Base-by-base conservation (phyloP, 148 eudicot genomes). In the Polygonum aviculare region DNA sequence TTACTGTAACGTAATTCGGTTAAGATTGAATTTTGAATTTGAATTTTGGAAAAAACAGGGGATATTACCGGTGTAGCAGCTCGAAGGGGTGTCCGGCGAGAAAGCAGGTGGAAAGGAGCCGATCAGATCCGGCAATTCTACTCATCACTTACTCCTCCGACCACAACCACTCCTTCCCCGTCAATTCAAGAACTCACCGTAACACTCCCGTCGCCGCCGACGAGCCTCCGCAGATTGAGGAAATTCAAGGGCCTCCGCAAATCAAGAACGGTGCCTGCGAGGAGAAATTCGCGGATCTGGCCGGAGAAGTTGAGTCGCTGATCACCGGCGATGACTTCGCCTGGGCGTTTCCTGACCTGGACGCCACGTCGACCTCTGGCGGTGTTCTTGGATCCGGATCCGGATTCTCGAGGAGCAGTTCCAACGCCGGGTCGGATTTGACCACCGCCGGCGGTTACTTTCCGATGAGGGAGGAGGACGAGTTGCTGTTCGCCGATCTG, bases 41-140 rank as follows among this genome's bases (percentile, higher is more conserved):
- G 26, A 72, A n/a, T 5, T 72, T 35, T n/a, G n/a, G 2, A 2
- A 72, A 1, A 16, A 26, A 14, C 75, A 73, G 75, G 57, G 76
- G 76, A 48, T 74, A 74, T 38, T 74, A 74, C 35, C 15, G 76
- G 36, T 74, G 57, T 19, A 74, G 76, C 35, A 74, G 76, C 15
- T 74, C 76, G 5, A 74, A 74, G 59, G 76, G 76, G 0, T 74
- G 76, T 8, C 76, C 76, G 9, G 76, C 76, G 2, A 74, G 76
- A 49, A 74, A 74, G 62, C 76, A 74, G 33, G 76, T 74, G 7
- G 76, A 74, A 6, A 74, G 76, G n/a, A 74, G 62, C 41, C 76
- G 59, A 21, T 26, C 62, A 1, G 76, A 74, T 74, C 76, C 76
- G 0, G 4, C 39, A 2, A 22, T 31, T 11, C 36, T 74, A 11